Base-by-base conservation (phyloP, 129 eudicot genomes). In the Silybum marianum region DNA sequence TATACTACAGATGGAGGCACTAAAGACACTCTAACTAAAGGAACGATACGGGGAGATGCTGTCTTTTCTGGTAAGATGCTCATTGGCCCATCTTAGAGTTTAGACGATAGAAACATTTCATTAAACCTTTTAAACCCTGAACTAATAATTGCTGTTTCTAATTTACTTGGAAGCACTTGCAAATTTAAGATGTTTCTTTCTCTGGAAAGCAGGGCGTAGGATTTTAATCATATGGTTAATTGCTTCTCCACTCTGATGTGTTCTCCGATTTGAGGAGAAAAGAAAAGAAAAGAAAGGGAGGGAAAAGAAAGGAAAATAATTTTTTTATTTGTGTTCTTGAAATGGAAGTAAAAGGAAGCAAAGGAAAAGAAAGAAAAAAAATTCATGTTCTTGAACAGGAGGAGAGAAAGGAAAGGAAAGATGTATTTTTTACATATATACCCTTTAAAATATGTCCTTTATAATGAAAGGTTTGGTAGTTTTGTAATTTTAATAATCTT, bases 1-100 rank as follows among this genome's bases (percentile, higher is more conserved):
- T 95, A 92, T 81, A 95, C 99, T 68, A 95, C 99, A 19, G 97
- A 92, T 81, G 97, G 99, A 81, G 99, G 99, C 73, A 72, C 93
- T 74, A 92, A 88, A 84, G 90, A 85, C 66, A 82, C 83, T 74
- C 97, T 95, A 54, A 82, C 88, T 71, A 90, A 90, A 89, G 99
- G 99, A 88, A 92, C 99, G 28, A 87, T 95, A 76, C 77, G 60
- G 22, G 97, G 93, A 67, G 90, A 87, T 80, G 67, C 84, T 67
- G 97, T 95, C 65, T 95, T 84, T 85, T 92, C 99, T 66, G 99
- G 97, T 94, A 82, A 13, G 42, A 73, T 42, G 60, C 18, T 14
- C 69, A 65, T 65, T 23, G 26, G 28, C 13, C 69, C 6, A 65
- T 65, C 30, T 21, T 65, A 65, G 69, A 65, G 69, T 22, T 65